phyloP scores from a whole-genome alignment of 257 asterid species.

The Fraxinus excelsior region DNA sequence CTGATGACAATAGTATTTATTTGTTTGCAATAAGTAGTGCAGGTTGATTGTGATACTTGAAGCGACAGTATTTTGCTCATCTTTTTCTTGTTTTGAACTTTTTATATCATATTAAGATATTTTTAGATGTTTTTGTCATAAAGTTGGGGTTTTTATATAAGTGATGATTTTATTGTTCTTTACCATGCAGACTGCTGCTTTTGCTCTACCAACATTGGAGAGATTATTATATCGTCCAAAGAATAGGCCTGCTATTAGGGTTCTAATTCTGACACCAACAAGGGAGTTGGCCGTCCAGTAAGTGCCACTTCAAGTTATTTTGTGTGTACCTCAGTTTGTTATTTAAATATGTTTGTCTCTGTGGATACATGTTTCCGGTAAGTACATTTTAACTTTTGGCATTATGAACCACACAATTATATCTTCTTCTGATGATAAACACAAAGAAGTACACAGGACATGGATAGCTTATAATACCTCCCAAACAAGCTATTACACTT shows the following conservation, averaged over 20 bases:
- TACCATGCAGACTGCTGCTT: constrained; percentile 86
- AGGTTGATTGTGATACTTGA: too few species aligned
- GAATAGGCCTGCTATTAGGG: constrained; percentile 89
- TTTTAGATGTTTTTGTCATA: not conserved
- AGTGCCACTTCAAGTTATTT: constrained; percentile 36
- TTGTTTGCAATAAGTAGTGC: not conserved
- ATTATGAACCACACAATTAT: not conserved
- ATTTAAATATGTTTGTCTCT: not conserved
- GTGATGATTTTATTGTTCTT: constrained; percentile 28
- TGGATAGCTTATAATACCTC: not conserved
- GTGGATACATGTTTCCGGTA: not conserved
- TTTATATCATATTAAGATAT: too few species aligned
- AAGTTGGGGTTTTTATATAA: not conserved
- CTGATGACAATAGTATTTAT: not conserved
- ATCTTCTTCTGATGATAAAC: not conserved
- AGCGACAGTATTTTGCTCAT: too few species aligned
- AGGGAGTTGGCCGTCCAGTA: constrained; percentile 98
- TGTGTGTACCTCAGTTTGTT: not conserved
- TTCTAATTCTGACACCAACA: constrained; percentile 91
- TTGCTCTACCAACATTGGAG: constrained; percentile 88
- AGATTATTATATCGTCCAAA: constrained; percentile 80
- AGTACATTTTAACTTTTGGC: not conserved
- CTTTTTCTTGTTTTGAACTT: too few species aligned
- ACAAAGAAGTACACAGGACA: not conserved
- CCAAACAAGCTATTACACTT: not conserved